A percentile compares a stretch with the other conserved stretches of the same genome.
These are phyloP conservation scores for Monosporascus sp. DNA, from an alignment of 2,329 filamentous ascomycete species.

Conservation along the genomic window DNA sequence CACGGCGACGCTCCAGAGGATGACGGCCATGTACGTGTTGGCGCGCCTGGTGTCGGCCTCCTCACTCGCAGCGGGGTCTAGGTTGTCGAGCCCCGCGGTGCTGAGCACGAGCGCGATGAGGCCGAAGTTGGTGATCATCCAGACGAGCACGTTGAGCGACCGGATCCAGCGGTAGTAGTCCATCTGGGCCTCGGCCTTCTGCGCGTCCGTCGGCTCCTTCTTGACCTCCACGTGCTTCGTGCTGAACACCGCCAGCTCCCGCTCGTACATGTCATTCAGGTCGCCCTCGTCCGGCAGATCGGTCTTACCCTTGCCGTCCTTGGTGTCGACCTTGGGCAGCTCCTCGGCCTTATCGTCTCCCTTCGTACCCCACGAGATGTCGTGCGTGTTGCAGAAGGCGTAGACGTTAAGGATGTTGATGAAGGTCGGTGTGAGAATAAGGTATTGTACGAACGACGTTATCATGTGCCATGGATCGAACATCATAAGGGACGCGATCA, in stretches of 20 bases:
- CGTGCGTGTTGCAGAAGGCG: slow-evolving; percentile 97
- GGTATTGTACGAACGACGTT: slow-evolving; percentile 91
- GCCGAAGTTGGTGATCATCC: slow-evolving; percentile 95
- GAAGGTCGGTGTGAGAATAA: slow-evolving; percentile 90
- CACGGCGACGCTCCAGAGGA: slow-evolving; percentile 83
- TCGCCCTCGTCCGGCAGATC: slow-evolving; percentile 94
- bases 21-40: slow-evolving; percentile 78
- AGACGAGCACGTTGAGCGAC: slow-evolving; percentile 83
- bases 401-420: slow-evolving; percentile 99
- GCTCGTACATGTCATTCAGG: slow-evolving; percentile 90
- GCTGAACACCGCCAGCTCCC: slow-evolving; percentile 69
- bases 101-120: slow-evolving; percentile 82
- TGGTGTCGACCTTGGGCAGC: slow-evolving; percentile 80
- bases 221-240: slow-evolving; percentile 70
- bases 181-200: slow-evolving; percentile 77
- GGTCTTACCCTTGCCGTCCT: slow-evolving; percentile 85
- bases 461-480: slow-evolving; percentile 99
- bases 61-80: slow-evolving; percentile 41
- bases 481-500: slow-evolving; percentile 87
- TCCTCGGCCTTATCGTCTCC: slow-evolving; percentile 95
- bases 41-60: slow-evolving; percentile 50
- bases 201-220: slow-evolving; percentile 47
- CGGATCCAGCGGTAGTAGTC: slow-evolving; percentile 98
- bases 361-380: slow-evolving; percentile 97
- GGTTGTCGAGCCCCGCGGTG: slow-evolving; percentile 71